phyloP scores from a whole-genome alignment of 2,329 filamentous ascomycete genomes.

The Scorias spongiosa region DNA sequence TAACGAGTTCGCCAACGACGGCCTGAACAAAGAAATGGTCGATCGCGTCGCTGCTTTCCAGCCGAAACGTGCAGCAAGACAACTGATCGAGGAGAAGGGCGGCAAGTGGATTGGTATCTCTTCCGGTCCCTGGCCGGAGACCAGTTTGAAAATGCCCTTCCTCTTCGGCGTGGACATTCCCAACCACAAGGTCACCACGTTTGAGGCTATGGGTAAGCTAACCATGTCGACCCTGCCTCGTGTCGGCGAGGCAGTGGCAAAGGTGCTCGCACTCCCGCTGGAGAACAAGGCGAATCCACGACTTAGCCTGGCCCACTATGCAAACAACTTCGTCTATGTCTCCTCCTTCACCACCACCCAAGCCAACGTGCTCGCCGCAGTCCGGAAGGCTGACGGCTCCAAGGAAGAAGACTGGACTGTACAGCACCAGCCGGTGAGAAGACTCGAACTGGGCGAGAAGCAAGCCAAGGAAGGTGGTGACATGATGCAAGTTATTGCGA shows the following conservation, averaged over 20 bases:
- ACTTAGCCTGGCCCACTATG: conserved; percentile 22
- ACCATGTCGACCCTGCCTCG: conserved; percentile 20
- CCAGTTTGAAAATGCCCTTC: neutral
- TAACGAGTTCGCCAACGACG: conserved; percentile 13
- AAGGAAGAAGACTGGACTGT: conserved; percentile 23
- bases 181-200: conserved; percentile 14
- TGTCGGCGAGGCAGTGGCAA: conserved; percentile 19
- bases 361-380: conserved; percentile 21
- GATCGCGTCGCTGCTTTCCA: conserved; percentile 8
- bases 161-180: conserved; percentile 24
- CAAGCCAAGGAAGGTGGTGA: conserved; percentile 25
- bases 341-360: conserved; percentile 23
- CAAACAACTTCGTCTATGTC: conserved; percentile 22
- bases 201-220: conserved; percentile 19
- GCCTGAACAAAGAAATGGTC: conserved; percentile 6
- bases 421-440: conserved; percentile 1
- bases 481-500: conserved; percentile 18
- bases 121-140: neutral
- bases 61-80: conserved; percentile 5
- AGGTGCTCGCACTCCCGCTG: conserved; percentile 19
- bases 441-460: conserved; percentile 28
- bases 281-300: conserved; percentile 2
- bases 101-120: conserved; percentile 17
- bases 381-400: conserved; percentile 20
- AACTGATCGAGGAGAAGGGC: conserved; percentile 12